phyloP scores from a whole-genome alignment of 176 grass and related monocot species.

The Otatea glauca region DNA sequence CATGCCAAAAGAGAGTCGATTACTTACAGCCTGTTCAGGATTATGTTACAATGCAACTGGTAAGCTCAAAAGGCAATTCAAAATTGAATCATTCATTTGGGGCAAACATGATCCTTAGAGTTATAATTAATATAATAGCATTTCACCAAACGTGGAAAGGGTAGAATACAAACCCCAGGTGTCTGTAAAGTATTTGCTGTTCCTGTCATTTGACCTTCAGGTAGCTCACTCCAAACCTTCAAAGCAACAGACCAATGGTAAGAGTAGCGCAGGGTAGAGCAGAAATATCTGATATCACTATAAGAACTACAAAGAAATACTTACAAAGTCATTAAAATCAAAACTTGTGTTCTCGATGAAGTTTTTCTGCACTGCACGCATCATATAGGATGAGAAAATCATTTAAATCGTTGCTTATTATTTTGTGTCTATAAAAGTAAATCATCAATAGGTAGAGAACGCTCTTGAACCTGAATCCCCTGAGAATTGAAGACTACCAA shows the following conservation, averaged over 20 bases:
- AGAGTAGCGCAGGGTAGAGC: conserved; percentile 19
- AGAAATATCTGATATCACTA: conserved; percentile 28
- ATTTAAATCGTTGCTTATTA: conserved; percentile 4
- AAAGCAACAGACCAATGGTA: conserved; percentile 22
- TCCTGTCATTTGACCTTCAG: conserved; percentile 53
- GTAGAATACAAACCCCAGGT: conserved; percentile 67
- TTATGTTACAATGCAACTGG: conserved; percentile 9
- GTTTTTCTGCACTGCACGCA: conserved; percentile 65
- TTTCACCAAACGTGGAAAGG: conserved; percentile 14
- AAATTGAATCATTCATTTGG: conserved; percentile 6
- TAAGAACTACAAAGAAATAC: conserved; percentile 37
- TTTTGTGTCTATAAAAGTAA: conserved; percentile 26
- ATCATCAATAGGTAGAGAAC: conserved; percentile 20
- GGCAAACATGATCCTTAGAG: background rate
- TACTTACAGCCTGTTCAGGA: conserved; percentile 59
- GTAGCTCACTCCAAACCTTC: conserved; percentile 53
- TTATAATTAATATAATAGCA: background rate
- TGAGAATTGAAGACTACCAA: conserved; percentile 61
- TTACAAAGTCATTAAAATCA: conserved; percentile 66
- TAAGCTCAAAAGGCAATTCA: conserved; percentile 1
- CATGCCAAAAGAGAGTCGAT: conserved; percentile 73
- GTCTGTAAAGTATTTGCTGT: conserved; percentile 58
- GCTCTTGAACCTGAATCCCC: conserved; percentile 62
- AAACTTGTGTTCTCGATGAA: conserved; percentile 43
- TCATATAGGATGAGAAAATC: conserved; percentile 28